A percentile compares a stretch with the other conserved stretches of the same genome.
Conservation (phyloP, 495 filamentous ascomycete genomes). For the Pseudoneurospora amorphoporcata region DNA sequence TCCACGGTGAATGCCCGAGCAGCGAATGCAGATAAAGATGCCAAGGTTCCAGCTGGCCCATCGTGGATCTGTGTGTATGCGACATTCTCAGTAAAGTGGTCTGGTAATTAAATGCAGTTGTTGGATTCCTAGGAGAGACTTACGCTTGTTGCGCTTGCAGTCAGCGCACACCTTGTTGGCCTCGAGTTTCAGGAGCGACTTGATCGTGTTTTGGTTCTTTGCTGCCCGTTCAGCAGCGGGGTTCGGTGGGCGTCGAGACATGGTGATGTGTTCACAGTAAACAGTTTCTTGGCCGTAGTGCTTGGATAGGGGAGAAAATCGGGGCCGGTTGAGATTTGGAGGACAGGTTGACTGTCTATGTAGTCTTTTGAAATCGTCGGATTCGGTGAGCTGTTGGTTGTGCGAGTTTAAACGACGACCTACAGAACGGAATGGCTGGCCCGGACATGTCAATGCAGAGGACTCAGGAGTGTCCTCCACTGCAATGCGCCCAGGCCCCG, state of each 20-base stretch:
- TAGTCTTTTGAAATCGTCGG: background rate
- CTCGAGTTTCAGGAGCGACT: constrained; percentile 84
- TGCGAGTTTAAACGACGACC: background rate
- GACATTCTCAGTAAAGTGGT: constrained; percentile 6
- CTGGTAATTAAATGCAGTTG: background rate
- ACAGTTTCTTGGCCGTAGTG: background rate
- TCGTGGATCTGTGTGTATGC: constrained; percentile 60
- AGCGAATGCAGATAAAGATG: constrained; percentile 94
- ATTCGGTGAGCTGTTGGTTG: background rate
- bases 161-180: constrained; percentile 93
- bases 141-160: constrained; percentile 97
- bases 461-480: background rate
- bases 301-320: background rate
- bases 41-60: constrained; percentile 98
- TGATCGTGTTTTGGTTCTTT: constrained; percentile 83
- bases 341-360: background rate
- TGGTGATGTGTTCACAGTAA: constrained; percentile 25
- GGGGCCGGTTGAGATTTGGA: background rate
- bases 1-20: constrained; percentile 93
- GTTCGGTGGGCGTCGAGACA: constrained; percentile 82
- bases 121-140: constrained; percentile 21
- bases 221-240: constrained; percentile 69
- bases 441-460: background rate
- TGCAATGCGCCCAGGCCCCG: background rate
- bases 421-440: background rate